Conservation (phyloP, 257 asterid species). For the Solanum medicagineum region DNA sequence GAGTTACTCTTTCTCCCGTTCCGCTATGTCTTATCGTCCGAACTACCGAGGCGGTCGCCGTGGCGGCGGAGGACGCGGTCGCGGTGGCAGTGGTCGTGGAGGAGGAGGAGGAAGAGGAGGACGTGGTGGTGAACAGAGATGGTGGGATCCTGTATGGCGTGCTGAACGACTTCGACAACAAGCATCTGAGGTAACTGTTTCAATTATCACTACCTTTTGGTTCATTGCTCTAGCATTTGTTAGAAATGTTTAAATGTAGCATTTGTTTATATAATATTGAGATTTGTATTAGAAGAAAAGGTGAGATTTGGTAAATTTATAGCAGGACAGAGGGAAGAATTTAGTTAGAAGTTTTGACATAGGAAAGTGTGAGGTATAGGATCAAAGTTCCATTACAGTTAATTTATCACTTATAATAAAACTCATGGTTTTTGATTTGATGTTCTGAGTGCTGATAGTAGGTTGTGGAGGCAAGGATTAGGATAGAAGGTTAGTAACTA, state of each 20-base stretch:
- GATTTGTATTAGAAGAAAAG: not conserved
- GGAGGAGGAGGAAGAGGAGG: constrained; percentile 46
- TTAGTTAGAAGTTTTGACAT: not conserved
- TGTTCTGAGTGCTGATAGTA: not conserved
- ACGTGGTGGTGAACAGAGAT: constrained; percentile 77
- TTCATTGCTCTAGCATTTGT: not conserved
- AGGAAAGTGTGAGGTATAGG: not conserved
- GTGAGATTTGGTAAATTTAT: not conserved
- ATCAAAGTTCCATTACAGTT: not conserved
- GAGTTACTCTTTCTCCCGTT: not conserved
- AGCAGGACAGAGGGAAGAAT: not conserved
- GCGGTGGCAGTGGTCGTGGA: constrained; percentile 32
- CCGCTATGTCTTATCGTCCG: constrained; percentile 69
- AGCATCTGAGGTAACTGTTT: constrained; percentile 52
- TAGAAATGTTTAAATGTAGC: not conserved
- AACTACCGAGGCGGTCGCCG: constrained; percentile 75
- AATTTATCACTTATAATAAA: not conserved
- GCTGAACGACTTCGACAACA: constrained; percentile 84
- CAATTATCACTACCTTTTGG: not conserved
- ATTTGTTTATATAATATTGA: not conserved
- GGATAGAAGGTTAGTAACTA: not conserved
- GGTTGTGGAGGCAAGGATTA: not conserved
- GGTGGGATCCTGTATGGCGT: constrained; percentile 99
- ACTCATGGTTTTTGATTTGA: not conserved
- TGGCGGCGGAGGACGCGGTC: constrained; percentile 27